These are phyloP conservation scores for Phyllosticta capitalensis DNA, from an alignment of 2,329 filamentous ascomycete species.

Conservation along the genomic window DNA sequence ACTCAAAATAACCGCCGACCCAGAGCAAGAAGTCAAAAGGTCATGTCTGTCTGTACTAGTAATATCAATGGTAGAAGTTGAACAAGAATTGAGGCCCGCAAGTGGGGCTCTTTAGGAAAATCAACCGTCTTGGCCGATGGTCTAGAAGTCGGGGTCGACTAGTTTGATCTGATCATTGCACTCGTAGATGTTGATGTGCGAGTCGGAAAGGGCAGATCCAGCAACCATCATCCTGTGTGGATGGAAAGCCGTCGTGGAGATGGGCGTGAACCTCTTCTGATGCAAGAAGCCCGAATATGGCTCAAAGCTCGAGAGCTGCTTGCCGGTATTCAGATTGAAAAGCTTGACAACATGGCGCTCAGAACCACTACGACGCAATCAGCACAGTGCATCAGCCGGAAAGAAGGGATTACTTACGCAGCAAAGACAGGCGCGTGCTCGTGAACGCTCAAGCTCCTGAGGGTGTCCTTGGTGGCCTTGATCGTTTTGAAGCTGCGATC, in stretches of 20 bases:
- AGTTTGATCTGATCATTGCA: conserved; percentile 35
- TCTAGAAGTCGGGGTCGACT: not conserved
- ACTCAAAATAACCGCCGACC: not conserved
- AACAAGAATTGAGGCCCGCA: not conserved
- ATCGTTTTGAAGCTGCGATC: conserved; percentile 66
- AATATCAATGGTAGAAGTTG: not conserved
- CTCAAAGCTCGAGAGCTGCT: conserved; percentile 71
- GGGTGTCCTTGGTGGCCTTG: conserved; percentile 63
- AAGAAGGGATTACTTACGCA: conserved; percentile 52
- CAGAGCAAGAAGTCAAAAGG: not conserved
- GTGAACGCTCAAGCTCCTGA: conserved; percentile 82
- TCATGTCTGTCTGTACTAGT: not conserved
- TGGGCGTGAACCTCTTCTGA: conserved; percentile 69
- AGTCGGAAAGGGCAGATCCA: conserved; percentile 75
- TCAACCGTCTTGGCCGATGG: not conserved
- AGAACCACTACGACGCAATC: conserved; percentile 56
- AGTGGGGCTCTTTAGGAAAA: not conserved
- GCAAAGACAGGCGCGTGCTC: conserved; percentile 96
- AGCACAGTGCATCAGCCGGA: not conserved
- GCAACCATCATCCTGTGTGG: conserved; percentile 88
- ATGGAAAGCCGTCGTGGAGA: conserved; percentile 87
- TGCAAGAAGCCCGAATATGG: conserved; percentile 84
- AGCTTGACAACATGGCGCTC: conserved; percentile 82
- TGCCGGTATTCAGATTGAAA: conserved; percentile 73
- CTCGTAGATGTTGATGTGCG: conserved; percentile 81